Conservation (phyloP, 345 rosid genomes). For the Rhizophora mangle region DNA sequence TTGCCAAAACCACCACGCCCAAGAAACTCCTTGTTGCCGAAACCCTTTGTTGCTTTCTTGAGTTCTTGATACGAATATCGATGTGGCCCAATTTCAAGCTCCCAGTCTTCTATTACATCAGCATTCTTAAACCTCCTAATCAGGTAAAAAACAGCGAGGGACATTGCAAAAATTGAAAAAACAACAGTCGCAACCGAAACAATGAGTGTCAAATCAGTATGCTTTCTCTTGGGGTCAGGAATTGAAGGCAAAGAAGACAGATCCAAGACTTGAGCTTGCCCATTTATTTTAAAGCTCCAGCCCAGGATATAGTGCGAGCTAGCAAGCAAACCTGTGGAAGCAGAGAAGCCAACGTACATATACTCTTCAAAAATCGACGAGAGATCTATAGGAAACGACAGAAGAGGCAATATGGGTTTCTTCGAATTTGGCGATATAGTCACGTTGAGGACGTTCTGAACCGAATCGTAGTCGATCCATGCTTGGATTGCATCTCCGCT, state of each 20-base stretch:
- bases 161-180: background rate
- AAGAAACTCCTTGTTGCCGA: conserved; percentile 15
- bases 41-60: conserved; percentile 22
- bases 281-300: conserved; percentile 28
- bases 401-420: conserved; percentile 20
- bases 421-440: conserved; percentile 21
- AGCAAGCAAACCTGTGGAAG: conserved; percentile 28
- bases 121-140: conserved; percentile 19
- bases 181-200: conserved; percentile 7
- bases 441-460: conserved; percentile 17
- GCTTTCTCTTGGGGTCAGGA: conserved; percentile 7
- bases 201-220: conserved; percentile 8
- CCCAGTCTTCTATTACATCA: conserved; percentile 29
- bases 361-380: conserved; percentile 18
- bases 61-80: conserved; percentile 26
- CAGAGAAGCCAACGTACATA: conserved; percentile 29
- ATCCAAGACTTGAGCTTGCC: conserved; percentile 22
- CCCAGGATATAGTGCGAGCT: conserved; percentile 29
- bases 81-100: conserved; percentile 28
- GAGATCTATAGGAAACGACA: conserved; percentile 22
- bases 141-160: conserved; percentile 2
- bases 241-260: conserved; percentile 27
- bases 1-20: conserved; percentile 26
- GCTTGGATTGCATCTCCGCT: conserved; percentile 14
- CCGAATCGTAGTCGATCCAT: conserved; percentile 31